Percentiles rank a stretch among this genome's conserved stretches.
Evolutionary conservation across 495 filamentous ascomycete species (phyloP).

Genomic region (Hypoxylon crocopeplum): DNA sequence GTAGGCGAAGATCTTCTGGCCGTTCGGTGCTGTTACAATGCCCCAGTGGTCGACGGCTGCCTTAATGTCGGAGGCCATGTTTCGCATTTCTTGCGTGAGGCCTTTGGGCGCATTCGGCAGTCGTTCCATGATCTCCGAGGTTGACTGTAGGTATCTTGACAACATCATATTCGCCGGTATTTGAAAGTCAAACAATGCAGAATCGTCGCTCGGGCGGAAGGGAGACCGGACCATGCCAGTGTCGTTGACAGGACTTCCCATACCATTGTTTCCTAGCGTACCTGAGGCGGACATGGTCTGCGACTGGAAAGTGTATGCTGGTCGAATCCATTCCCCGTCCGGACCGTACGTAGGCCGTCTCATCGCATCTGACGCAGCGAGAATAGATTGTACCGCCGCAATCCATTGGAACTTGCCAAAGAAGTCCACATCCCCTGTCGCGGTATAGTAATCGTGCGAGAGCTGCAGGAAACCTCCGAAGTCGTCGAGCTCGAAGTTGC

Average conservation of each 20-base stretch:
- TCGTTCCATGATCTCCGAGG: slow-evolving; percentile 59
- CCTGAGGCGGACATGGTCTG: slow-evolving; percentile 63
- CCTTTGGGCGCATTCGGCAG: slow-evolving; percentile 53
- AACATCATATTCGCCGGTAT: slow-evolving; percentile 74
- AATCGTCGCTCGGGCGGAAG: slow-evolving; percentile 69
- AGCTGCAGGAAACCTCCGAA: slow-evolving; percentile 68
- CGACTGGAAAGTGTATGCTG: slow-evolving; percentile 65
- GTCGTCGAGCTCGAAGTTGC: slow-evolving; percentile 70
- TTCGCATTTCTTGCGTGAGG: slow-evolving; percentile 58
- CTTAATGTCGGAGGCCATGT: slow-evolving; percentile 57
- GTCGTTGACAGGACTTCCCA: slow-evolving; percentile 64
- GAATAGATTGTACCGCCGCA: slow-evolving; percentile 58
- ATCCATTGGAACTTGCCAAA: slow-evolving; percentile 69
- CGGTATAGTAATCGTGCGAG: slow-evolving; percentile 62
- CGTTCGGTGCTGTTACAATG: slow-evolving; percentile 45
- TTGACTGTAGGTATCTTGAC: slow-evolving; percentile 60
- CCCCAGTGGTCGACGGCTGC: slow-evolving; percentile 59
- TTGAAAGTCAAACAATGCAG: slow-evolving; percentile 64
- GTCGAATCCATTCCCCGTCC: slow-evolving; percentile 58
- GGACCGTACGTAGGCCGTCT: slow-evolving; percentile 62
- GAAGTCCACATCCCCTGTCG: slow-evolving; percentile 61
- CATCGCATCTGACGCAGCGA: slow-evolving; percentile 66
- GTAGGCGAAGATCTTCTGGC: slow-evolving; percentile 61
- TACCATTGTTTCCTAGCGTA: slow-evolving; percentile 66
- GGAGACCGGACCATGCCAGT: slow-evolving; percentile 68